A percentile compares a stretch with the other conserved stretches of the same genome.
These are phyloP conservation scores for Blastobotrys serpentis DNA, from an alignment of 1,139 yeast genomes.

Conservation along the genomic window DNA sequence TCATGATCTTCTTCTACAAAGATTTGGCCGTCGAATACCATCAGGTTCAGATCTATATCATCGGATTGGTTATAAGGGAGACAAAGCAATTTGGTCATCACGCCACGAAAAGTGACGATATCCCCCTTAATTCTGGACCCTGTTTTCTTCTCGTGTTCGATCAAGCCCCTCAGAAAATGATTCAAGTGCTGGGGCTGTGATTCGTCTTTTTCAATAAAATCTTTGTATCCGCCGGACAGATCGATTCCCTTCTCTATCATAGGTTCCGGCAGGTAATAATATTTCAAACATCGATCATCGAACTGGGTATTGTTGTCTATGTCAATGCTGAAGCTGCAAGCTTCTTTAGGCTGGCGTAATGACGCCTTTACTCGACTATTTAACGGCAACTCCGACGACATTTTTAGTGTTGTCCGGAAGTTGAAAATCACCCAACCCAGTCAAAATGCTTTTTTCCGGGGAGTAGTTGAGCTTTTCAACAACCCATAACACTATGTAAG, in stretches of 20 bases:
- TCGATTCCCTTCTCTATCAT: conserved; percentile 55
- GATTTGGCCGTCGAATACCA: conserved; percentile 77
- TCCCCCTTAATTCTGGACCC: conserved; percentile 55
- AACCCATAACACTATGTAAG: too few species aligned
- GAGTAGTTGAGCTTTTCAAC: too few species aligned
- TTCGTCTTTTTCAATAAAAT: conserved; percentile 58
- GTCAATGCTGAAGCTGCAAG: conserved; percentile 58
- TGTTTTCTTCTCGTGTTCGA: conserved; percentile 51
- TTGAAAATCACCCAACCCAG: conserved; percentile 1
- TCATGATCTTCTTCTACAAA: conserved; percentile 66
- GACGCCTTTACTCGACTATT: conserved; percentile 35
- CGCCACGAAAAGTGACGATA: conserved; percentile 79
- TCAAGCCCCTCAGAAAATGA: conserved; percentile 56
- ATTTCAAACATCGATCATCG: conserved; percentile 55
- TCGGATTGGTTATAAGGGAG: conserved; percentile 58
- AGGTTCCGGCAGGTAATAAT: conserved; percentile 76
- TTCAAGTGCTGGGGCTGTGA: conserved; percentile 52
- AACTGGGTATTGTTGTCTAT: conserved; percentile 48
- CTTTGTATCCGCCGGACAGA: conserved; percentile 59
- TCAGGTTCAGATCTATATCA: conserved; percentile 61
- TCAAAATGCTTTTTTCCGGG: too few species aligned
- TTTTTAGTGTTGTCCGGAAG: background rate
- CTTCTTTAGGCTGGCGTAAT: conserved; percentile 72
- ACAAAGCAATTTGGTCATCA: conserved; percentile 64
- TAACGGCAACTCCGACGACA: conserved; percentile 26